Base-by-base conservation (phyloP, 345 rosid genomes). In the Diplotaxis tenuifolia region DNA sequence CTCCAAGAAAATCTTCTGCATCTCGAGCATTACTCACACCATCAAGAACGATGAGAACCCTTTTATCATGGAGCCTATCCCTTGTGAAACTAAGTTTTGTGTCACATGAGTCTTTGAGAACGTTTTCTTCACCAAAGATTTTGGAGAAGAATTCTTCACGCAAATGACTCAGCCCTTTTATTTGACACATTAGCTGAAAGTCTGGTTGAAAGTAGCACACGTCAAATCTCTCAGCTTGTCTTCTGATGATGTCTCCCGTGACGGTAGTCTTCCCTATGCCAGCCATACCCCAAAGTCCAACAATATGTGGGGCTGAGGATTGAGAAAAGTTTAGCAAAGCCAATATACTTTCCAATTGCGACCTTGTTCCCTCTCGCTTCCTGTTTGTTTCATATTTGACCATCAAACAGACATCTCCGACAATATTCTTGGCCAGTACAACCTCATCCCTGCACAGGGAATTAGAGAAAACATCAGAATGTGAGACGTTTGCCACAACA, bases 251-350 rank as follows among this genome's bases (percentile, higher is more conserved):
- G 1, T 75, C 73, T 32, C 45, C 23, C 0, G 62, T 0, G 21
- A 75, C 25, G 0, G 34, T 7, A 0, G 68, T 75, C 23, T 75
- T 75, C 31, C 78, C 78, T 18, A 75, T 60, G 1, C 78, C 78
- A 67, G 62, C 68, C 78, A 67, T 75, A 4, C 78, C 78, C 78
- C 78, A 75, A 18, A 75, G 29, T 19, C 78, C 78, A 49, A 75
- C 31, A 67, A 67, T 67, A 1, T 50, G 68, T 36, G 62, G 54
- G 11, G 12, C 3, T 25, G 73, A 47, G 49, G 68, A 19, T 4
- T 74, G 73, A 14, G 62, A 27, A 59, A 2, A 7, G 1, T 60
- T 2, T 1, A 74, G 28, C 28, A 58, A 16, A 7, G 73, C 27
- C 23, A 23, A 74, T 0, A 55, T 18, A 40, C 31, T 10, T 0